Conservation (phyloP, 192 early-diverging fungal species). For the Dissophora ornata region DNA sequence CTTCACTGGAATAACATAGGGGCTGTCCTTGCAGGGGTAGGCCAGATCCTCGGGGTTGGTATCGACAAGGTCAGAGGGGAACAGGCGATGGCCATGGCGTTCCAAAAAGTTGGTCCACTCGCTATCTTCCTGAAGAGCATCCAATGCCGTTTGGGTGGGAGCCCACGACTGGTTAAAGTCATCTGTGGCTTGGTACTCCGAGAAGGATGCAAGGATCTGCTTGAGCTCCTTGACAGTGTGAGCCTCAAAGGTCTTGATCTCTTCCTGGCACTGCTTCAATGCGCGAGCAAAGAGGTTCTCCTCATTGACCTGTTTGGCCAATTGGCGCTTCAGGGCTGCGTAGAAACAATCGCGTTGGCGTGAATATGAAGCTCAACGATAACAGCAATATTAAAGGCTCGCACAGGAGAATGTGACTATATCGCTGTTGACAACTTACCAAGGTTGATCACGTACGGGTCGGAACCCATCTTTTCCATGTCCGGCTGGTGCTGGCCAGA, state of each 20-base stretch:
- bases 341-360: no score
- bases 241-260: constrained; percentile 42
- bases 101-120: constrained; percentile 58
- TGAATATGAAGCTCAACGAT: no score
- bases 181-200: constrained; percentile 26
- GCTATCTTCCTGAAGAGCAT: constrained; percentile 47
- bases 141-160: constrained; percentile 38
- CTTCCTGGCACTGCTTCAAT: constrained; percentile 48
- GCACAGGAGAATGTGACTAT: not conserved
- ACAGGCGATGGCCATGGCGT: constrained; percentile 44
- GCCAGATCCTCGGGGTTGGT: constrained; percentile 55
- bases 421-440: not conserved
- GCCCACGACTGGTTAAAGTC: constrained; percentile 37
- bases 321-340: constrained; percentile 32
- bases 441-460: constrained; percentile 38
- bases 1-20: constrained; percentile 53
- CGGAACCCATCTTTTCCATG: constrained; percentile 42
- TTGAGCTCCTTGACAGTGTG: constrained; percentile 40
- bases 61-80: constrained; percentile 54
- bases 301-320: constrained; percentile 45
- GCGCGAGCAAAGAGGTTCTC: constrained; percentile 47
- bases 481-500: constrained; percentile 36
- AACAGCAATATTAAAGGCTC: no score
- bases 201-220: constrained; percentile 38
- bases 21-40: constrained; percentile 58